phyloP scores from a whole-genome alignment of 1,284 basidiomycete species.

The Cerioporus squamosus region DNA sequence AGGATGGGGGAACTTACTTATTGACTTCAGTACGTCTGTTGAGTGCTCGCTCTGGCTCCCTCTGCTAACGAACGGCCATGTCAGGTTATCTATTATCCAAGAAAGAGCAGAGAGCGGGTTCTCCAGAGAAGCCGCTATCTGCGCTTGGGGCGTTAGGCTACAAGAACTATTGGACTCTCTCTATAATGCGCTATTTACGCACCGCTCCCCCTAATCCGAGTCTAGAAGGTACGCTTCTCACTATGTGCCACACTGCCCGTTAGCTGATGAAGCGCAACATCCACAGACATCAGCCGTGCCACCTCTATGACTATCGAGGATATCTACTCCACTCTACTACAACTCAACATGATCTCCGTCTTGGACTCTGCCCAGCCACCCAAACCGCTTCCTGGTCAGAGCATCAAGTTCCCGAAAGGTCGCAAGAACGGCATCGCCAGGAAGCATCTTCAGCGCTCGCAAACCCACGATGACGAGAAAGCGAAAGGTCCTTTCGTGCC shows the following conservation, averaged over 20 bases:
- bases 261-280: background rate
- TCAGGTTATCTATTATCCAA: conserved; percentile 95
- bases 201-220: conserved; percentile 62
- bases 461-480: conserved; percentile 54
- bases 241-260: too few species aligned
- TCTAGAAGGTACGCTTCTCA: conserved; percentile 68
- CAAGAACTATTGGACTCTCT: conserved; percentile 93
- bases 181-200: conserved; percentile 84
- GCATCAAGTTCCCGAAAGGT: conserved; percentile 73
- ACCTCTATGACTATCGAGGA: conserved; percentile 96
- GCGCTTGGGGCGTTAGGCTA: conserved; percentile 91
- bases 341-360: conserved; percentile 79
- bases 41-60: background rate
- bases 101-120: conserved; percentile 88
- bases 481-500: conserved; percentile 59
- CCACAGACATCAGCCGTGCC: conserved; percentile 79
- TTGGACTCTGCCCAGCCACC: conserved; percentile 53
- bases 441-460: conserved; percentile 61
- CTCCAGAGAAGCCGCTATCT: conserved; percentile 93
- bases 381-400: conserved; percentile 71
- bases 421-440: conserved; percentile 69
- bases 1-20: conserved; percentile 94
- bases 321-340: conserved; percentile 77
- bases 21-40: conserved; percentile 90
- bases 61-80: background rate